Evolutionary conservation across 2,329 filamentous ascomycete genomes (phyloP).

Genomic region (Keithomyces neogunnii): DNA sequence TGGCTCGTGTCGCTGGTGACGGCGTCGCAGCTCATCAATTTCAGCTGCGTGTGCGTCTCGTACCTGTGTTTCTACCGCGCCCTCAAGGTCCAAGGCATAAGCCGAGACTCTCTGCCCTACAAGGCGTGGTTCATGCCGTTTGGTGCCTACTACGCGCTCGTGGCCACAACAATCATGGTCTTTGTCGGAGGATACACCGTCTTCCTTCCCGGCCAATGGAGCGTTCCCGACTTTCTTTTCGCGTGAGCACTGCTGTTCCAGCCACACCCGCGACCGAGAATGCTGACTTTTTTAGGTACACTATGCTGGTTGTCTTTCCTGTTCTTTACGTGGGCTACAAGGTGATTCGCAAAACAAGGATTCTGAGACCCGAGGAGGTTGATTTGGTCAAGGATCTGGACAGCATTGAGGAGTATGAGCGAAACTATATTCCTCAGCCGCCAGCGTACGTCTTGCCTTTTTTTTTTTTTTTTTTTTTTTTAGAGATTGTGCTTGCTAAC

Average conservation of each 20-base stretch:
- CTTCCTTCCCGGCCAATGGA: conserved; percentile 59
- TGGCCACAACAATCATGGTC: conserved; percentile 59
- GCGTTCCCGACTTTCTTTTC: conserved; percentile 62
- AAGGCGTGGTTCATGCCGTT: conserved; percentile 63
- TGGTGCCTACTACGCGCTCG: conserved; percentile 57
- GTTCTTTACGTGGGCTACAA: conserved; percentile 66
- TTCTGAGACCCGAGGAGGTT: conserved; percentile 46
- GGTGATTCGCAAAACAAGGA: conserved; percentile 53
- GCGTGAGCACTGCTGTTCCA: conserved; percentile 36
- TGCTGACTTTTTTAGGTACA: conserved; percentile 39
- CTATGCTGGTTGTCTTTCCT: conserved; percentile 65
- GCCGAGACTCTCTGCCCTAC: conserved; percentile 61
- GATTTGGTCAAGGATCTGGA: conserved; percentile 55
- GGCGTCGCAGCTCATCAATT: conserved; percentile 68
- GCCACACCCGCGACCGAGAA: too few species aligned
- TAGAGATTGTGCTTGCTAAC: neutral
- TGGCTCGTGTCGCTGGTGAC: conserved; percentile 67
- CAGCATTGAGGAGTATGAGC: conserved; percentile 60
- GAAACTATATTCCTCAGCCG: conserved; percentile 45
- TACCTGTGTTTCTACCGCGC: conserved; percentile 68
- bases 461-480: neutral
- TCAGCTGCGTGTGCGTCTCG: conserved; percentile 58
- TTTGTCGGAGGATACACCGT: conserved; percentile 70
- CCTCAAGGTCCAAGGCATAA: conserved; percentile 58
- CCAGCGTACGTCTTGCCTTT: conserved; percentile 36